Base-by-base conservation (phyloP, 768 basidiomycete genomes). In the Punctularia strigosozonata region DNA sequence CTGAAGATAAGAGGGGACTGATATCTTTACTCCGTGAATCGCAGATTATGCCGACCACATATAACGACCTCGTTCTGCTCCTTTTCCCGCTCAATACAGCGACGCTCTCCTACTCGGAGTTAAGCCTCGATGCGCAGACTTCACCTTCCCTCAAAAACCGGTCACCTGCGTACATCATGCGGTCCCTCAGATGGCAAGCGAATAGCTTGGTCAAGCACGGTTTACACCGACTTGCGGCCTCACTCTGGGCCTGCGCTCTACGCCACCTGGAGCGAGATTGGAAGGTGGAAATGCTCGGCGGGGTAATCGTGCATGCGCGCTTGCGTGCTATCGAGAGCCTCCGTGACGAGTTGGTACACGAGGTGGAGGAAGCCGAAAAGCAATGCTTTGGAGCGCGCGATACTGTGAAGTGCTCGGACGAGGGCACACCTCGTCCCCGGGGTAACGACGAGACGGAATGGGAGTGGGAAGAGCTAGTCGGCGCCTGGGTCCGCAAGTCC, bases 241-340 rank as follows among this genome's bases (percentile, higher is more conserved):
- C 71, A 6, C 46, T 76, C 18, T 76, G 69, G 66, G 61, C 64
- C 13, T 71, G 68, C 39, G 65, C 65, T 4, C 65, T 75, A 18
- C 59, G 54, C 26, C 59, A 67, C 41, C 56, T 73, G 38, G 73
- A 76, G 42, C 49, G 54, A 30, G 49, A 48, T 21, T 40, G 57
- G 30, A 41, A 48, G 45, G 41, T 7, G 37, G 41, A 17, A 41
- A 38, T 22, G 36, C 49, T 25, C 50, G 53, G 39, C 51, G 51
- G 36, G 36, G 50, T 40, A 28, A 38, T 38, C 32, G 31, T 46
- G 10, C 50, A 55, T n/a, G n/a, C n/a, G n/a, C n/a, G n/a, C n/a
- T n/a, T n/a, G n/a, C n/a, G n/a, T n/a, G n/a, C n/a, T 28, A 44
- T 65, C 33, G 54, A 56, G 38, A 45, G 47, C 22, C 62, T 65